Percentiles rank a stretch among this genome's conserved stretches.
phyloP scores from a whole-genome alignment of 495 filamentous ascomycete species.

The Talaromyces borbonicus region DNA sequence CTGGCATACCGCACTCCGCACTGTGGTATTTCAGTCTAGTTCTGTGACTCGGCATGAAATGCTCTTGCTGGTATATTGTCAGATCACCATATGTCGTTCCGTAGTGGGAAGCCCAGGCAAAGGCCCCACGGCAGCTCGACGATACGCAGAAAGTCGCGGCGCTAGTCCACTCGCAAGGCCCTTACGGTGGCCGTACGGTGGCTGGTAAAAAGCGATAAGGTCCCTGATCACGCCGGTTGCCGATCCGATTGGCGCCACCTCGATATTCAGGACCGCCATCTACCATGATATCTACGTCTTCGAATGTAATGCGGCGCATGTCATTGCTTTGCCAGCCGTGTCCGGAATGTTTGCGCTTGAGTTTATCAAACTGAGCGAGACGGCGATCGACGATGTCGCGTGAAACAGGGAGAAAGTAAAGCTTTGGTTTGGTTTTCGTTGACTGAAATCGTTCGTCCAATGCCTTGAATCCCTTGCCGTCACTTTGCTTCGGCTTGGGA shows the following conservation, averaged over 20 bases:
- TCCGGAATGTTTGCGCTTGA: slow-evolving; percentile 37
- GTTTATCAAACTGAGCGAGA: slow-evolving; percentile 51
- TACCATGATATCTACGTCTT: slow-evolving; percentile 58
- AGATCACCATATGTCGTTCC: too few species aligned
- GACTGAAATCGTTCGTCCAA: slow-evolving; percentile 55
- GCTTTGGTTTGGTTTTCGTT: slow-evolving; percentile 56
- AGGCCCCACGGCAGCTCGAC: too few species aligned
- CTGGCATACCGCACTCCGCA: too few species aligned
- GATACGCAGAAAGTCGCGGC: too few species aligned
- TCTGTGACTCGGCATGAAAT: too few species aligned
- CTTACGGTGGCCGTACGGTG: too few species aligned
- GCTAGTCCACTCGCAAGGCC: too few species aligned
- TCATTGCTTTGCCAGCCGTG: slow-evolving; percentile 40
- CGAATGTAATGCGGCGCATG: slow-evolving; percentile 69
- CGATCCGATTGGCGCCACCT: not conserved
- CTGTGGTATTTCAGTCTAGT: too few species aligned
- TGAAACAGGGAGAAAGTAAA: slow-evolving; percentile 53
- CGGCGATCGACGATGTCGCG: slow-evolving; percentile 47
- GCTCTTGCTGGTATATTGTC: too few species aligned
- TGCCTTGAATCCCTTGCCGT: slow-evolving; percentile 43
- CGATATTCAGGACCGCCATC: slow-evolving; percentile 61
- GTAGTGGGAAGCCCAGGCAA: too few species aligned
- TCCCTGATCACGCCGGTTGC: slow-evolving; percentile 22
- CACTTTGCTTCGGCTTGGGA: not conserved
- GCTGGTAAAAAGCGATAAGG: too few species aligned